Evolutionary conservation across 1,284 basidiomycete genomes (phyloP), one percentile per base, ranked within the genome.

Genomic region (Caloboletus firmus): DNA sequence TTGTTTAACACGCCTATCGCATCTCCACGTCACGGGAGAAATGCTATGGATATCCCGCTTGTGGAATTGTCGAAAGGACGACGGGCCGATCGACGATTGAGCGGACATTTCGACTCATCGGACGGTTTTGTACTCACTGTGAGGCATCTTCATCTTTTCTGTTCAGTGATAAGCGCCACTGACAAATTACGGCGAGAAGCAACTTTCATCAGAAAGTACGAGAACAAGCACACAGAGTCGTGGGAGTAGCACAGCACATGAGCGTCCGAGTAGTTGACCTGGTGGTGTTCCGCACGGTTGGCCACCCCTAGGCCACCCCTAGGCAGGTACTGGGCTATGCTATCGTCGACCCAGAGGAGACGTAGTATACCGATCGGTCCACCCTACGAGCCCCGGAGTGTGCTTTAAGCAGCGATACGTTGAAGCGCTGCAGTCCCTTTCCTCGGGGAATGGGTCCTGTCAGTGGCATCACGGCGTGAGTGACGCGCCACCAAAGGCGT

Each of bases 1-100:
- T 45, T 70, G 42, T 52, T 66, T 20, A 62, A 56, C n/a, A 70
- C 66, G 5, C 65, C 65, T 4, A 58, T 66, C 28, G 49, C 42
- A 35, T 46, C 57, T 18, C 45, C 51, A 17, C 41, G 6, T 0
- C 20, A 1, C 40, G 51, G 39, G 36, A 30, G 0, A 36, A 26
- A 26, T 12, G 24, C 31, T 5, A 40, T 22, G 4, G 54, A 60
- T 10, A 55, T 66, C 6, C 51, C 57, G 4, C 60, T 62, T 11
- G 39, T 56, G 15, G 49, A 61, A 10, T 18, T 69, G 31, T 48
- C 54, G 10, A 51, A 42, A 24, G 31, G 45, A 43, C 46, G n/a
- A 24, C 32, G 15, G 18, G 22, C 31, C 13, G 48, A 40, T 32
- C 47, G 18, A 24, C 36, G 17, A 26, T 37, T 32, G 40, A 49